Base-by-base conservation (phyloP, 2,329 filamentous ascomycete species). In the Beauveria pseudobassiana region DNA sequence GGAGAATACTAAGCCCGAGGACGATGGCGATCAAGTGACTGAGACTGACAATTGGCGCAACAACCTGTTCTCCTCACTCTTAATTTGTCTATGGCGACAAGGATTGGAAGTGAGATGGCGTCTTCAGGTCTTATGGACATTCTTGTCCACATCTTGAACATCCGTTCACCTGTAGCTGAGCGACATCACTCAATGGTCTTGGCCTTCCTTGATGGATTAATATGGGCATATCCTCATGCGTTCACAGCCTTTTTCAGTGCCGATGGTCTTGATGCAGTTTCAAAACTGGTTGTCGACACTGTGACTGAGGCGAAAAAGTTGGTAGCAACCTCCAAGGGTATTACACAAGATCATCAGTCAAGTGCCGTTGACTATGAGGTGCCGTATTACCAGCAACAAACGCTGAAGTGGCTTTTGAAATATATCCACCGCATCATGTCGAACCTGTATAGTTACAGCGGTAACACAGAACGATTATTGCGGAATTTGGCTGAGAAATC, bases 401-500 rank as follows among this genome's bases (percentile, higher is more conserved):
- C 91, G 20, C 80, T 99, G 34, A 93, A 96, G 70, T 96, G 91
- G 86, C 80, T 97, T 50, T 88, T 99, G 74, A 97, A 96, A 73
- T 96, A 98, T 71, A 89, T 96, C 65, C 93, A 96, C 68, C 93
- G 98, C 72, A 88, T 98, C 77, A 96, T 98, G 88, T 89, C 76
- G 74, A 96, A 82, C 82, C 87, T 78, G 73, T 86, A 82, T 65
- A 79, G 79, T 43, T 83, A 81, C 64, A 82, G 90, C 61, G 90
- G 89, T 62, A 95, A 93, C 63, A 93, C 93, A 61, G 95, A 98
- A 71, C 88, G 95, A 42, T 79, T 97, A 5, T 80, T 99, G 67
- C 86, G 96, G 60, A 99, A 98, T 70, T 77, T 99, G 63, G 96
- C 97, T 53, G 96, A 99, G 73, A 96, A 95, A 50, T 89, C 93